These are phyloP conservation scores for Fusarium acutatum DNA, from an alignment of 2,329 filamentous ascomycete genomes.

Conservation along the genomic window DNA sequence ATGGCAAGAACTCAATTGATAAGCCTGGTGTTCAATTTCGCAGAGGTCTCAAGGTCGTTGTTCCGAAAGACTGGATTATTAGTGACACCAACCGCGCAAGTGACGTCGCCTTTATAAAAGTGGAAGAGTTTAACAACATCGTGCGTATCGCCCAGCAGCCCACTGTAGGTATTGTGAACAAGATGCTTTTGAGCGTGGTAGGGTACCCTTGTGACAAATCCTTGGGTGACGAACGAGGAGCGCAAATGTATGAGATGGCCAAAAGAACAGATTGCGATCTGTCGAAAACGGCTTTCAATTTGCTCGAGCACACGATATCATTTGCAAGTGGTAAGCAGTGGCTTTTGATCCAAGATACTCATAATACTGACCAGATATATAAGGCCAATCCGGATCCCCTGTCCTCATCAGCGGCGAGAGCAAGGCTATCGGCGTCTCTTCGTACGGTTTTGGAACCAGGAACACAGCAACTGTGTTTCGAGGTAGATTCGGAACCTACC, in stretches of 20 bases:
- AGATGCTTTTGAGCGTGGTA: neutral
- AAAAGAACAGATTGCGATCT: neutral
- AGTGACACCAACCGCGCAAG: neutral
- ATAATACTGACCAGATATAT: accelerated
- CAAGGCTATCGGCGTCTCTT: neutral
- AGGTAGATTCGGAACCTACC: neutral
- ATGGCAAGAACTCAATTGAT: neutral
- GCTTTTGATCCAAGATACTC: accelerated
- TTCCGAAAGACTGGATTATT: neutral
- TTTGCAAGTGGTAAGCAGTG: neutral
- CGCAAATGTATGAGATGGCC: neutral
- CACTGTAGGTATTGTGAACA: accelerated
- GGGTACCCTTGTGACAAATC: neutral
- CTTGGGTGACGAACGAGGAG: neutral
- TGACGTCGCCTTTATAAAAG: neutral
- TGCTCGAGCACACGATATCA: neutral
- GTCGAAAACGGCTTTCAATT: neutral
- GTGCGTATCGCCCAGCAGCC: neutral
- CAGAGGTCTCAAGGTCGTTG: neutral
- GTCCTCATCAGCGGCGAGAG: neutral
- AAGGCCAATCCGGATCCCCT: neutral
- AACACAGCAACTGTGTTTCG: neutral
- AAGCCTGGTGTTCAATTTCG: neutral
- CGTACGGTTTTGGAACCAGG: accelerated
- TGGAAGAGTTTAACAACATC: neutral